Evolutionary conservation across 1,284 basidiomycete species (phyloP), one percentile per base, ranked within the genome.

Genomic region (Ceratorhiza oryzae-sativae): DNA sequence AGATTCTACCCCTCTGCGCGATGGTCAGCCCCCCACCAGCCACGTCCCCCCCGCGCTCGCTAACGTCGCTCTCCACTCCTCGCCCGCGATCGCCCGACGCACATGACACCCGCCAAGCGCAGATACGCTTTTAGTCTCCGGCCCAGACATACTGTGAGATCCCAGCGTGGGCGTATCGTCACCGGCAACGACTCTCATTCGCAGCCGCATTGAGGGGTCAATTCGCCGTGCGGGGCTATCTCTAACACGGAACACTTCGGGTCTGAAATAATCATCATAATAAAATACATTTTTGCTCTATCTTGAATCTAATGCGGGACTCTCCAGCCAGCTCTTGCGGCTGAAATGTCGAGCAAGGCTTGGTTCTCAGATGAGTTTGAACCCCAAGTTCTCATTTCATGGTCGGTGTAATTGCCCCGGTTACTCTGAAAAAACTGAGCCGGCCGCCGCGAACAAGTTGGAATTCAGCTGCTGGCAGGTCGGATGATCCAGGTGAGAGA

Each of bases 81-180:
- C 12, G 25, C 25, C 36, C 55, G 32, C 32, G 20, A 58, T 39
- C 32, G 55, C 55, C 55, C 55, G 55, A n/a, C 32, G 27, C 55
- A 58, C 55, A 58, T 36, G 55, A 58, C 32, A 10, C 15, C 27
- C 55, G 55, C 55, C 55, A 58, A 58, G 55, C n/a, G 9, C n/a
- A 25, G 23, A 20, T 20, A 58, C 36, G n/a, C 55, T 58, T 58
- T 58, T 58, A 58, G 55, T 36, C 23, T 3, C n/a, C 27, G 51
- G 32, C 30, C 32, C 4, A 13, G 32, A 18, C 36, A 34, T 13
- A 23, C 49, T 25, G 49, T 20, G 55, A 58, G 55, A 34, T 36
- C 30, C 55, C 55, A 58, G 55, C 55, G 55, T 58, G 55, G 55
- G 55, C 53, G 36, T 58, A 18, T 20, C 32, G 10, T 58, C 32